A percentile compares a stretch with the other conserved stretches of the same genome.
Evolutionary conservation across 352 stramenopile species (phyloP).

Genomic region (Pythium chondricola): DNA sequence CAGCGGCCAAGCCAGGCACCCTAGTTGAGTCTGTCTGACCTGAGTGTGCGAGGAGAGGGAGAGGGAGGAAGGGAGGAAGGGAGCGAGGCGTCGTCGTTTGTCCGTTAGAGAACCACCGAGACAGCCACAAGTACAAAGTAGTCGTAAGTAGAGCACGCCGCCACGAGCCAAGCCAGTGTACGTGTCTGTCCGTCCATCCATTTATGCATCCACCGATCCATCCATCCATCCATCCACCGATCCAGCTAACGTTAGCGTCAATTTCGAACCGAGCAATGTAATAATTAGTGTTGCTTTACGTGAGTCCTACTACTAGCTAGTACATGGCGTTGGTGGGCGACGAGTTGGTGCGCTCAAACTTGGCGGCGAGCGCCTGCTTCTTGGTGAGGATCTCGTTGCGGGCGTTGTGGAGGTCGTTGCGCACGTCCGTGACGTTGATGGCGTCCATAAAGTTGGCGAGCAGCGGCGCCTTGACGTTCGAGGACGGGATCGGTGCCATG

Average conservation of each 20-base stretch:
- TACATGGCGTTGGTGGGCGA: conserved; percentile 60
- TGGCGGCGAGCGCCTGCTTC: conserved; percentile 80
- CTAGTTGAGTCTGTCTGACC: no score
- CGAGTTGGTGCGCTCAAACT: conserved; percentile 76
- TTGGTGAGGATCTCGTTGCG: conserved; percentile 85
- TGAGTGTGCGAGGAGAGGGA: no score
- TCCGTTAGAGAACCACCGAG: no score
- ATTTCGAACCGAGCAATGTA: conserved; percentile 13
- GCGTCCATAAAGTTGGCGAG: conserved; percentile 87
- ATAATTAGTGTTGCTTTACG: conserved; percentile 28
- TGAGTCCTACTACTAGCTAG: not conserved
- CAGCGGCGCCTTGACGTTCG: conserved; percentile 79
- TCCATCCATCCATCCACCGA: no score
- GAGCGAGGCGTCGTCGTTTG: no score
- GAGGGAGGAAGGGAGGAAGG: no score
- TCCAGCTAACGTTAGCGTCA: no score
- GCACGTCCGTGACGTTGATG: conserved; percentile 87
- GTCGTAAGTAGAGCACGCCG: no score
- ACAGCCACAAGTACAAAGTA: no score
- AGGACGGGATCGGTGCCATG: conserved; percentile 37
- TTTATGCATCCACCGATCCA: no score
- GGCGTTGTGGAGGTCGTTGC: conserved; percentile 80
- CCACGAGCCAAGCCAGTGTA: no score
- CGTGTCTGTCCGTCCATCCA: no score
- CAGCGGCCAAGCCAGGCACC: conserved; percentile 17